These are phyloP conservation scores for Collybia sp. DNA, from an alignment of 768 basidiomycete species.

Conservation along the genomic window DNA sequence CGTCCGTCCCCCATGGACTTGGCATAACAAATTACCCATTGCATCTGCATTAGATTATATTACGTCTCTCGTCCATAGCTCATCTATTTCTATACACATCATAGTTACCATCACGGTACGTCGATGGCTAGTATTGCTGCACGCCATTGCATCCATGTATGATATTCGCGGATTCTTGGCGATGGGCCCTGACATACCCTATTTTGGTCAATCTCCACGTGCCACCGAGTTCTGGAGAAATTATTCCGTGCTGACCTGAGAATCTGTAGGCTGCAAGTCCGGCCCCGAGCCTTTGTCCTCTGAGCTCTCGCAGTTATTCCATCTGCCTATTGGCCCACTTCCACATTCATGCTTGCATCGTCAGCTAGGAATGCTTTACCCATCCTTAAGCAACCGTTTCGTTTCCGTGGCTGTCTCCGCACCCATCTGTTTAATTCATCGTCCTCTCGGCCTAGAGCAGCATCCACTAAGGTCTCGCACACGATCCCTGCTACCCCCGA, in stretches of 20 bases:
- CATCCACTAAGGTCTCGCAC: conserved; percentile 35
- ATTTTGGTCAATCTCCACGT: too few species aligned
- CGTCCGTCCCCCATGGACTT: conserved; percentile 38
- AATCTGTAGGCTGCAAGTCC: too few species aligned
- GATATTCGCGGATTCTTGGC: background rate
- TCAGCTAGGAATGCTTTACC: conserved; percentile 37
- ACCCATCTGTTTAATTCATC: conserved; percentile 14
- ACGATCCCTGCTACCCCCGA: conserved; percentile 58
- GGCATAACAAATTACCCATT: conserved; percentile 18
- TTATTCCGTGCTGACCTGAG: too few species aligned
- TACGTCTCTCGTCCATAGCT: background rate
- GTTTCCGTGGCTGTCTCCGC: conserved; percentile 39
- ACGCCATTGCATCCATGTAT: background rate
- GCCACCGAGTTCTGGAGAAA: too few species aligned
- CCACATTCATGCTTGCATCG: conserved; percentile 35
- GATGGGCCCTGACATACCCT: too few species aligned
- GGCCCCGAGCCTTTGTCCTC: too few species aligned
- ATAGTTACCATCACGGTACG: background rate
- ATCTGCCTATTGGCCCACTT: too few species aligned
- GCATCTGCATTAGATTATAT: conserved; percentile 2
- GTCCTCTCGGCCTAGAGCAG: conserved; percentile 17
- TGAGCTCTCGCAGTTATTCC: background rate
- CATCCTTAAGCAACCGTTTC: conserved; percentile 28
- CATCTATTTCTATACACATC: conserved; percentile 6
- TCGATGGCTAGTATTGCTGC: background rate